These are phyloP conservation scores for Turritis glabra DNA, from an alignment of 345 rosid species.

Conservation along the genomic window DNA sequence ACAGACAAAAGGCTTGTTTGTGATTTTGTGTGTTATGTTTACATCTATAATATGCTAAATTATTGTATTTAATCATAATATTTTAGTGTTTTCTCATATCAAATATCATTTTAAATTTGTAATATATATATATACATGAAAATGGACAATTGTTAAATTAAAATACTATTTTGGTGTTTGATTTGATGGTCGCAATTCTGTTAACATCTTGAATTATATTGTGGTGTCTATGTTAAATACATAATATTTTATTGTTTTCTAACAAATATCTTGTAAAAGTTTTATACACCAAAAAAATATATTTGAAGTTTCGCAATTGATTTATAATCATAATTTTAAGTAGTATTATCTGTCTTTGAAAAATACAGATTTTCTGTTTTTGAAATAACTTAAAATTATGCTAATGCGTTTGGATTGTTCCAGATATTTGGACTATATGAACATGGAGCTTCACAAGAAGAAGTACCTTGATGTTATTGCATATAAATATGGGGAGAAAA, in stretches of 20 bases:
- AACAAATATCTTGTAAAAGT: neutral
- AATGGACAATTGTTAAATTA: no score
- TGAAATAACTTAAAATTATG: neutral
- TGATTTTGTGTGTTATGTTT: neutral
- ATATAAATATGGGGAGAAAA: neutral
- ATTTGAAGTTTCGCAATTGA: neutral
- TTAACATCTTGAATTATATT: neutral
- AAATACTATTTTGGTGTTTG: neutral
- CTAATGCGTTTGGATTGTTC: neutral
- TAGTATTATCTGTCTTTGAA: neutral
- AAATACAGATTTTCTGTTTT: neutral
- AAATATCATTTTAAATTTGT: neutral
- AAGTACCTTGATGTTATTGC: constrained; percentile 7
- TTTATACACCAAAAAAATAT: neutral
- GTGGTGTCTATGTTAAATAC: neutral
- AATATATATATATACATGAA: no score
- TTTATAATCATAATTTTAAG: neutral
- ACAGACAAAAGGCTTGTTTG: neutral
- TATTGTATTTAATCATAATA: neutral
- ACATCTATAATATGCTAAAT: neutral
- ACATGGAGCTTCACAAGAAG: constrained; percentile 32
- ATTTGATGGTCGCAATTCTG: no score
- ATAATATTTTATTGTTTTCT: no score
- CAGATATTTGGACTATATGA: constrained; percentile 35
- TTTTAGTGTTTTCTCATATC: neutral